These are phyloP conservation scores for Aspergillus coremiiformis DNA, from an alignment of 495 filamentous ascomycete species.

Conservation along the genomic window DNA sequence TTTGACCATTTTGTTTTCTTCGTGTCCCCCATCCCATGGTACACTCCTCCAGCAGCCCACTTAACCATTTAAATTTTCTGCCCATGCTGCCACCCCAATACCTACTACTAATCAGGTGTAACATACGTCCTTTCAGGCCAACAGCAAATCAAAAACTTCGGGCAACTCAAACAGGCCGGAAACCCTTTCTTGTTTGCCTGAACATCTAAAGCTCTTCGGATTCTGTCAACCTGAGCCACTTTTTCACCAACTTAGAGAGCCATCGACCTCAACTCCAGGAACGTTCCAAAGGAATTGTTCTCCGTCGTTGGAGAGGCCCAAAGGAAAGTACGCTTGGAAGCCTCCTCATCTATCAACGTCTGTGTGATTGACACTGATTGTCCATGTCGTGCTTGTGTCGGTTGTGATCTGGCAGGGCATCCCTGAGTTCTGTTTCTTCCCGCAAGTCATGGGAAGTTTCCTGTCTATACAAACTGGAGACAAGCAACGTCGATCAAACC, in stretches of 20 bases:
- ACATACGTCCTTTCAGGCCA: no score
- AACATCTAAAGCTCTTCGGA: background rate
- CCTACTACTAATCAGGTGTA: no score
- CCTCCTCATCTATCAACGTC: background rate
- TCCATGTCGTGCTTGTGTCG: slow-evolving; percentile 1
- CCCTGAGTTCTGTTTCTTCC: slow-evolving; percentile 3
- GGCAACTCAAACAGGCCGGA: no score
- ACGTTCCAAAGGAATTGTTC: no score
- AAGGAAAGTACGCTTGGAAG: background rate
- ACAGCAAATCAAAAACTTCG: no score
- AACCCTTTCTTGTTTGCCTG: background rate
- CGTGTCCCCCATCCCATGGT: background rate
- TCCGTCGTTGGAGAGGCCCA: background rate
- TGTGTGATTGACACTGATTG: background rate
- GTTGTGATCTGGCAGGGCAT: slow-evolving; percentile 8
- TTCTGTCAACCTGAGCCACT: background rate
- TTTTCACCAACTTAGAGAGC: background rate
- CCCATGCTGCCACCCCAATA: background rate
- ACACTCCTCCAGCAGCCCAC: no score
- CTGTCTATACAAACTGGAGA: slow-evolving; percentile 31
- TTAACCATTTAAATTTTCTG: no score
- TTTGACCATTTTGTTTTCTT: background rate
- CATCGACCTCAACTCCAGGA: background rate
- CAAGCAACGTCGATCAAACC: slow-evolving; percentile 32
- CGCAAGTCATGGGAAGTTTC: slow-evolving; percentile 31